Evolutionary conservation across 306 rosid species (phyloP).

Genomic region (Psophocarpus tetragonolobus): DNA sequence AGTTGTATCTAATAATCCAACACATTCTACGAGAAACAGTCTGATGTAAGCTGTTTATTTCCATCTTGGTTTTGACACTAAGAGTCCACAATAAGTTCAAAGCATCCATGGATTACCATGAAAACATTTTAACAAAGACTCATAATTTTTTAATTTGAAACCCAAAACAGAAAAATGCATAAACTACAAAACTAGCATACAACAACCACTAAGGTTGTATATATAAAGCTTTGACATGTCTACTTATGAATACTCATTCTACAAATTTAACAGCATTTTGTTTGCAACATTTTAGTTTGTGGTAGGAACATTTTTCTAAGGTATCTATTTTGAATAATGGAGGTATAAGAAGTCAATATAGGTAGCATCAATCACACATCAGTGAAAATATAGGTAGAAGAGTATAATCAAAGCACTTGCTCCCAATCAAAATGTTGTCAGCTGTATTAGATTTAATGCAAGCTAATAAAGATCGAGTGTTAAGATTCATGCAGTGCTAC

Average conservation of each 20-base stretch:
- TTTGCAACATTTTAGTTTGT: neutral
- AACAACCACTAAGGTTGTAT: neutral
- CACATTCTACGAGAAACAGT: neutral
- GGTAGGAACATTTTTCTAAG: constrained; percentile 4
- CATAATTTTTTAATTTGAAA: neutral
- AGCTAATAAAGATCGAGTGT: constrained; percentile 2
- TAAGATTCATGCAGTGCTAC: neutral
- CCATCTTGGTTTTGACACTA: neutral
- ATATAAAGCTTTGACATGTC: constrained; percentile 5
- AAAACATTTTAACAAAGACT: neutral
- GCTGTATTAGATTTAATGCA: constrained; percentile 8
- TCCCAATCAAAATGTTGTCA: constrained; percentile 18
- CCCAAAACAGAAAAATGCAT: constrained; percentile 15
- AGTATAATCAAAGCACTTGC: neutral
- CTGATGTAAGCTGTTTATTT: neutral
- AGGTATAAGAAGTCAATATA: neutral
- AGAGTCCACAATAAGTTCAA: neutral
- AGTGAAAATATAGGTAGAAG: neutral
- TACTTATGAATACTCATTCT: constrained; percentile 12
- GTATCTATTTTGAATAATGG: neutral
- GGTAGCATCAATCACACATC: neutral
- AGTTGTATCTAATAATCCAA: neutral
- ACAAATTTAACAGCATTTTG: constrained; percentile 10
- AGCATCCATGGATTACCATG: neutral
- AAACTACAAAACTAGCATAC: constrained; percentile 2